Conservation (phyloP, 78 protist genomes). For the Chrysochromulina tobinii region DNA sequence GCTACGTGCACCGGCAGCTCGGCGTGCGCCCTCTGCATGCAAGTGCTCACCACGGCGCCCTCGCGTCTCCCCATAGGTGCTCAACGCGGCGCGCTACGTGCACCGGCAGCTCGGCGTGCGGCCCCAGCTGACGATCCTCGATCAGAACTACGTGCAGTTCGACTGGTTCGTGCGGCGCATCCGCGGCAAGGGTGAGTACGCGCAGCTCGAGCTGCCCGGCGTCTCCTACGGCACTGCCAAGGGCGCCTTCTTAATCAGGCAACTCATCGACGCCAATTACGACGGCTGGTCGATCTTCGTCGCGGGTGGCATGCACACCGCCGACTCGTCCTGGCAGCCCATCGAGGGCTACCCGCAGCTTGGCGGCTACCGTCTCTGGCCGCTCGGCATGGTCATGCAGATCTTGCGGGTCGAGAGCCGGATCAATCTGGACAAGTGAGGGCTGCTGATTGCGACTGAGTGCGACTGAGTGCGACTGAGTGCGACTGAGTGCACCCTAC, state of each 20-base stretch:
- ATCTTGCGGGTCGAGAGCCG: not conserved
- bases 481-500: too few relatives aligned
- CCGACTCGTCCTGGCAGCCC: not conserved
- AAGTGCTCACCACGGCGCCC: too few relatives aligned
- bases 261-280: not conserved
- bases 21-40: not conserved
- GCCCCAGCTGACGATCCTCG: not conserved
- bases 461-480: too few relatives aligned
- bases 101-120: not conserved
- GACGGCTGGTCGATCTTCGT: not conserved
- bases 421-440: not conserved
- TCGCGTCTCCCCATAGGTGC: not conserved
- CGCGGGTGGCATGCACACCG: not conserved
- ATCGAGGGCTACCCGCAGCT: too few relatives aligned
- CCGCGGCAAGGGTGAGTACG: too few relatives aligned
- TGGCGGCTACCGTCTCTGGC: not conserved
- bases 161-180: not conserved
- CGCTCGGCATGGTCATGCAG: not conserved
- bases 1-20: not conserved
- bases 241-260: not conserved
- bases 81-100: not conserved
- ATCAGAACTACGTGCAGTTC: not conserved
- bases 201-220: not conserved
- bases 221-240: not conserved
- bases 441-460: too few relatives aligned